phyloP scores from a whole-genome alignment of 495 filamentous ascomycete species.

The Penicillium bovifimosum region DNA sequence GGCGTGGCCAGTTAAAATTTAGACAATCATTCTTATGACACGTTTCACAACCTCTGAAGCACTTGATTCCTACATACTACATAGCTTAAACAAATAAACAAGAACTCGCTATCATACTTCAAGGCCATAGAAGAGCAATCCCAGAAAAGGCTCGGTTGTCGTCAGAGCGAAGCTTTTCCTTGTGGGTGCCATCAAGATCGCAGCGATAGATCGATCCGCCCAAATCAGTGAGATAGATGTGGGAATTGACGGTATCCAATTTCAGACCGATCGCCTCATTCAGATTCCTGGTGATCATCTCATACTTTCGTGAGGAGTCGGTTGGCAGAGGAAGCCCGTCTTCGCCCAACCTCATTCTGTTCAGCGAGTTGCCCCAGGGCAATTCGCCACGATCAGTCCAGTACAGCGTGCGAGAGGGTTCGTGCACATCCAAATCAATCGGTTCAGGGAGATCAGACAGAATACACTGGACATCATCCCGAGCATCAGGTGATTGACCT shows the following conservation, averaged over 20 bases:
- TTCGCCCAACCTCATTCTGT: slow-evolving; percentile 20
- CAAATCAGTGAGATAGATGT: slow-evolving; percentile 45
- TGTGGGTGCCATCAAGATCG: slow-evolving; percentile 37
- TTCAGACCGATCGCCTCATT: slow-evolving; percentile 48
- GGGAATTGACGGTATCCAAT: slow-evolving; percentile 33
- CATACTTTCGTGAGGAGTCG: slow-evolving; percentile 3
- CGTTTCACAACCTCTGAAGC: background rate
- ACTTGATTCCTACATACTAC: no score
- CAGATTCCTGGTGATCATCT: slow-evolving; percentile 32
- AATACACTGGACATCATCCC: slow-evolving; percentile 35
- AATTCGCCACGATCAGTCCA: slow-evolving; percentile 53
- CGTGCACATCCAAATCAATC: slow-evolving; percentile 47
- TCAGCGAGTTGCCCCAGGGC: slow-evolving; percentile 44
- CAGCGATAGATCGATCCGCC: slow-evolving; percentile 43
- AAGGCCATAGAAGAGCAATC: slow-evolving; percentile 8
- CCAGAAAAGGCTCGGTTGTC: slow-evolving; percentile 29
- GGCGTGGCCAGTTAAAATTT: no score
- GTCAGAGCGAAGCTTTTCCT: slow-evolving; percentile 20
- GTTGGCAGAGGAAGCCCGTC: slow-evolving; percentile 11
- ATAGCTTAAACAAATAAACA: background rate
- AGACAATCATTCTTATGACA: background rate
- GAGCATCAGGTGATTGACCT: slow-evolving; percentile 12
- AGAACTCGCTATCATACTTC: background rate
- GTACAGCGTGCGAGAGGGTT: slow-evolving; percentile 33
- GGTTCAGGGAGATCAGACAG: slow-evolving; percentile 42